Evolutionary conservation across 371 early-diverging fungal genomes (phyloP), one percentile per base, ranked within the genome.

Genomic region (Mucor lusitanicus): DNA sequence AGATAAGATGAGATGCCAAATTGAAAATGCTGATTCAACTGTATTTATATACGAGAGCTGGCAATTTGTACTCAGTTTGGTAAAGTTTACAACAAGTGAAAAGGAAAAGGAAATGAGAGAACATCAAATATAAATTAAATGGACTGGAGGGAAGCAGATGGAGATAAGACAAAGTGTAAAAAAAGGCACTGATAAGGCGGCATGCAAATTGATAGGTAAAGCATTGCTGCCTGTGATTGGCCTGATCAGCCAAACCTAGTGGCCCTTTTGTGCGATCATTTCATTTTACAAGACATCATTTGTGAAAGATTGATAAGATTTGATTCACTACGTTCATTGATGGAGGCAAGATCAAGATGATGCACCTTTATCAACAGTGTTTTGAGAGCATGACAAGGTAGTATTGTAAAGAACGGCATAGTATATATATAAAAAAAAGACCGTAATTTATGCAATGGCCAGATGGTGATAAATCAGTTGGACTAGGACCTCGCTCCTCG

Each of bases 121-220:
- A 50, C 8, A 50, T 50, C 50, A 50, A n/a, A 50, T 50, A 23
- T 50, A 50, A 44, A 50, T 50, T 50, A 50, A 50, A 19, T 23
- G 12, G 50, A 25, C 50, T 50, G 23, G 50, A 19, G 12, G 44
- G 44, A 53, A 53, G 48, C 37, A 37, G 33, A 44, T 44, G 13
- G 32, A 55, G 55, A 55, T 55, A 55, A 55, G 55, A 55, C 55
- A 55, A 54, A 55, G 8, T 30, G 55, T 15, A 19, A 15, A 27
- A 19, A 27, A 55, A 28, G 6, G 23, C 30, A 55, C 55, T 55
- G 55, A 55, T 55, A 55, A 55, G 55, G 55, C 55, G 55, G 55
- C n/a, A 55, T 55, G 55, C 55, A 55, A 55, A 55, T 55, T 55
- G 55, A 55, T 55, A 55, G 55, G 55, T 55, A 55, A 55, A 27